Evolutionary conservation across 768 basidiomycete species (phyloP), one percentile per base, ranked within the genome.

Genomic region (Panaeolus papilionaceus): DNA sequence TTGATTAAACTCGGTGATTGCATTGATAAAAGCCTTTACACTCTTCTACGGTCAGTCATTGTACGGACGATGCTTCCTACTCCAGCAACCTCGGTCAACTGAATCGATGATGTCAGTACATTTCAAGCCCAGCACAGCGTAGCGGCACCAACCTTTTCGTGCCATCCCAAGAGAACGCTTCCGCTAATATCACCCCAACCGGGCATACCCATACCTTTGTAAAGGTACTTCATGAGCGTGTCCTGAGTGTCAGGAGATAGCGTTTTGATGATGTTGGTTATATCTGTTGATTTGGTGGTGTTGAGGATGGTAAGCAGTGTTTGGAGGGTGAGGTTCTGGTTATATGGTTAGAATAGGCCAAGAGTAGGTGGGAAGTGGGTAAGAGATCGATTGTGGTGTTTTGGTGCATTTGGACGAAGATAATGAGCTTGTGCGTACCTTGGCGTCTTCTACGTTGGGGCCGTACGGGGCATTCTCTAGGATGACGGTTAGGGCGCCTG

Each of bases 191-290:
- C 86, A n/a, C 84, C 85, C 83, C 84, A 85, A 18, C 85, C 86
- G 26, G 86, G 85, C 82, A 86, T 83, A 2, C 81, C 85, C 96
- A 98, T 98, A 16, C 94, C 96, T 81, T 99, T 99, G 87, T 98
- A 99, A 16, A 99, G 82, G 75, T 97, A 99, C 77, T 96, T 97
- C 97, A 98, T 99, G 64, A 98, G 85, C 38, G 91, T 93, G 75
- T 98, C 97, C 74, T 96, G 94, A 51, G 86, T 81, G 63, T 93
- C 91, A 71, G 85, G 85, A 2, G 90, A 85, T 38, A 98, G 84
- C 0, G 84, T 77, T 73, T 90, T 92, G 76, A 98, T 85, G 62
- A 92, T 88, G 28, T 80, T 80, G 2, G 91, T 84, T 69, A 98
- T 94, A 69, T 98, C 96, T 2, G 93, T 86, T 5, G 95, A 82